Evolutionary conservation across 768 basidiomycete genomes (phyloP), one percentile per base, ranked within the genome.

Genomic region (Rhodotorula taiwanensis): DNA sequence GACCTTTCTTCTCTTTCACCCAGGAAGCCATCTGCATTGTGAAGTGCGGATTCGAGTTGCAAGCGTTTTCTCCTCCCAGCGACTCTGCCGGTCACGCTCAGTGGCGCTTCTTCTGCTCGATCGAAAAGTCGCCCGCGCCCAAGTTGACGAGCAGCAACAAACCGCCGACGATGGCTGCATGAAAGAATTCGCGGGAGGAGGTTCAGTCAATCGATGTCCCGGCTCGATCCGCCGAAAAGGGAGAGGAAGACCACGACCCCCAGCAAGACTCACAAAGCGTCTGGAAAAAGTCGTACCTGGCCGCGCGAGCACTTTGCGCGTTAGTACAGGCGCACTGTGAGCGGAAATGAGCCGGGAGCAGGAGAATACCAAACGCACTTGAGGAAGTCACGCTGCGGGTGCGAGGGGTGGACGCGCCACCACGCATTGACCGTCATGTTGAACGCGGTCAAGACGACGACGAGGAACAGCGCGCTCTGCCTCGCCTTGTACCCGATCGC

Each of bases 401-500:
- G 95, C 48, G 85, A 83, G 49, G 85, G 83, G 76, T 91, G 86
- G 28, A 98, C 85, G 70, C 83, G 85, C 94, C 94, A 99, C 88
- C 89, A 99, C 78, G 97, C 95, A 81, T 99, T 99, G 54, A 72
- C 59, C 28, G 71, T 59, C 21, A 74, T 47, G 75, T 99, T 99
- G 85, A 98, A 97, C 72, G 89, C 76, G 74, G 88, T 89, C 72
- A 99, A 78, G 6, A 92, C 81, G 67, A 95, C 77, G 63, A 97
- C 93, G 64, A 99, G 83, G 84, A 98, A 98, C 18, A 85, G 83
- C 4, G 94, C 94, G 20, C 89, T 91, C 89, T 92, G 95, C 79
- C 97, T 98, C 72, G 95, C 94, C 79, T 98, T 98, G 84, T 97
- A 98, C 49, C 95, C 95, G 65, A 98, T 82, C 15, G 93, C 95